Evolutionary conservation across 1,139 yeast genomes (phyloP).

Genomic region (Candida mesenterica): DNA sequence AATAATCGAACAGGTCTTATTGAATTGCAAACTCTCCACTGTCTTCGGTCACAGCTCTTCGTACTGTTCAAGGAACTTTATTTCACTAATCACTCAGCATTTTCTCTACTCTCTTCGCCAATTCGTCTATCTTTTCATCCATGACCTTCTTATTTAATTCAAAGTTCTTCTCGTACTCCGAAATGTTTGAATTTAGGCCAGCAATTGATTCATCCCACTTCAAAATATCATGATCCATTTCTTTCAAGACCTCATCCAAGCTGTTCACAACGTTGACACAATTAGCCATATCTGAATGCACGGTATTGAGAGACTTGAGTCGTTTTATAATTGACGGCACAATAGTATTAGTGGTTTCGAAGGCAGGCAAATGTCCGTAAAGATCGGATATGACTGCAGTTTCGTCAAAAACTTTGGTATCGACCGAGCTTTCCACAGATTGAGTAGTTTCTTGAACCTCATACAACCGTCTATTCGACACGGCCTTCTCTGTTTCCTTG

Average conservation of each 20-base stretch:
- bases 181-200: constrained; percentile 36
- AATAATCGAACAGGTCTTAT: no score
- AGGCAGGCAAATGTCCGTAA: constrained; percentile 32
- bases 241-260: constrained; percentile 35
- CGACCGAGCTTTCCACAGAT: not conserved
- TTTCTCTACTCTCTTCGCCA: constrained; percentile 4
- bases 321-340: constrained; percentile 45
- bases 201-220: constrained; percentile 42
- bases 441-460: constrained; percentile 8
- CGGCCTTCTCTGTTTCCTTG: constrained; percentile 20
- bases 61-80: not conserved
- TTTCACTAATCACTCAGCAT: not conserved
- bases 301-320: constrained; percentile 40
- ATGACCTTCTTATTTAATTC: constrained; percentile 12
- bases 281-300: constrained; percentile 42
- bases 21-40: no score
- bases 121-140: constrained; percentile 8
- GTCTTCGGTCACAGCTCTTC: no score
- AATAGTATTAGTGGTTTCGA: constrained; percentile 31
- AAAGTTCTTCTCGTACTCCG: constrained; percentile 14
- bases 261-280: constrained; percentile 25
- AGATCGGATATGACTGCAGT: constrained; percentile 35
- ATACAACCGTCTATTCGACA: constrained; percentile 16
- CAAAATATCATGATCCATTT: constrained; percentile 36
- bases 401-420: constrained; percentile 1